These are phyloP conservation scores for Coffea eugenioides DNA, from an alignment of 257 asterid genomes.

Conservation along the genomic window DNA sequence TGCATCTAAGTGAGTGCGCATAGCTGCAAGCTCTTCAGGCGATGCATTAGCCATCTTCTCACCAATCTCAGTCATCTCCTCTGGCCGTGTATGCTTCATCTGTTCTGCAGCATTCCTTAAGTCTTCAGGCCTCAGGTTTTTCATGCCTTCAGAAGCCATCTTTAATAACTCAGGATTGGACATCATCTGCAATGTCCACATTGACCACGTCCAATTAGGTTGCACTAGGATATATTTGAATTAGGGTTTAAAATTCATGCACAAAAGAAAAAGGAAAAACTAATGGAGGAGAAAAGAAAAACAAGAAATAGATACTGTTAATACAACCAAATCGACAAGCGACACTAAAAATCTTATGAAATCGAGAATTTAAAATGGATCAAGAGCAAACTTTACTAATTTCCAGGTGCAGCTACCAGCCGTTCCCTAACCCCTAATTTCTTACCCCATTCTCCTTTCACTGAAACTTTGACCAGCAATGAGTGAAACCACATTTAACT, in stretches of 20 bases:
- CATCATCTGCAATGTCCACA: constrained; percentile 72
- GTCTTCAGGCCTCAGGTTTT: constrained; percentile 84
- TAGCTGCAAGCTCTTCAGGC: constrained; percentile 81
- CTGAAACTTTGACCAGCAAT: background rate
- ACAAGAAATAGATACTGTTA: background rate
- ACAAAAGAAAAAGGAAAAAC: background rate
- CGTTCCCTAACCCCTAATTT: background rate
- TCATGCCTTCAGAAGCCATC: constrained; percentile 98
- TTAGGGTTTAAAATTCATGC: background rate
- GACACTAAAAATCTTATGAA: background rate
- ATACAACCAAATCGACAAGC: background rate
- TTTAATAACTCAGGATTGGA: constrained; percentile 88
- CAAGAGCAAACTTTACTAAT: background rate
- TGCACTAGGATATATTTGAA: background rate
- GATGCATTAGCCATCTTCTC: constrained; percentile 92
- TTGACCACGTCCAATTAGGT: background rate
- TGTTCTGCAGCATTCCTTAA: constrained; percentile 84
- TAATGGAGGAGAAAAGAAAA: background rate
- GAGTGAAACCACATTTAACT: background rate
- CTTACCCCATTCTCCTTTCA: no score
- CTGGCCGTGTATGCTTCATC: constrained; percentile 88
- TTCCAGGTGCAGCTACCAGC: background rate
- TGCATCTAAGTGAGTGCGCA: constrained; percentile 79
- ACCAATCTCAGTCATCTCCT: constrained; percentile 86
- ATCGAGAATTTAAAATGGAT: background rate